Percentiles rank a stretch among this genome's conserved stretches.
These are phyloP conservation scores for Candida piceae DNA, from an alignment of 805 yeast species.

Conservation along the genomic window DNA sequence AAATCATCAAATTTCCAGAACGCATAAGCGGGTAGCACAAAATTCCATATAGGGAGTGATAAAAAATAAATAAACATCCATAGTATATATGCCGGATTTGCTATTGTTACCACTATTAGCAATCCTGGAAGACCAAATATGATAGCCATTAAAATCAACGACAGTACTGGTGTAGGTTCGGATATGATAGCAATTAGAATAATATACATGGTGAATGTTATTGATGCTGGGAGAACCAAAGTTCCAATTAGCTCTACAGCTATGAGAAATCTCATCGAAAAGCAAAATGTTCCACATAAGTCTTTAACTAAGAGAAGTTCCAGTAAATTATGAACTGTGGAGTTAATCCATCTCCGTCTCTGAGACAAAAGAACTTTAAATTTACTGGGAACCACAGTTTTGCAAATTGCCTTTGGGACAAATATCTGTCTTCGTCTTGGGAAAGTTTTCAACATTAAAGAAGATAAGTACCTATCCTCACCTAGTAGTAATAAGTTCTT, in stretches of 20 bases:
- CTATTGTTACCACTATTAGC: conserved; percentile 74
- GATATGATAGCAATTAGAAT: conserved; percentile 65
- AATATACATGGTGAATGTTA: conserved; percentile 77
- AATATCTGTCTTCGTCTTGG: conserved; percentile 86
- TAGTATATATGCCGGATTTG: conserved; percentile 61
- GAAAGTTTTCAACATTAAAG: conserved; percentile 82
- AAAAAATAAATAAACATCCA: conserved; percentile 76
- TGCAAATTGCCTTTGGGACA: conserved; percentile 87
- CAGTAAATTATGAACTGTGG: conserved; percentile 88
- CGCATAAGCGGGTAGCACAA: conserved; percentile 79
- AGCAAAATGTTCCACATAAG: conserved; percentile 90
- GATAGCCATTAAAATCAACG: conserved; percentile 69
- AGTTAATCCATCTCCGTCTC: conserved; percentile 95
- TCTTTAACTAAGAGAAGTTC: conserved; percentile 81
- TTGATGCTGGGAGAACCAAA: conserved; percentile 82
- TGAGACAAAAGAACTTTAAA: conserved; percentile 80
- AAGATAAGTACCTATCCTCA: conserved; percentile 82
- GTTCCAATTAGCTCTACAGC: conserved; percentile 83
- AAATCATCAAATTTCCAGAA: conserved; percentile 96
- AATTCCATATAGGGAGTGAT: conserved; percentile 93
- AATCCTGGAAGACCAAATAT: conserved; percentile 84
- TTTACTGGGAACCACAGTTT: conserved; percentile 81
- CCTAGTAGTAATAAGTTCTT: conserved; percentile 83
- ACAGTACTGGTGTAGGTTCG: conserved; percentile 69
- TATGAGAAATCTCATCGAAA: conserved; percentile 91